phyloP scores from a whole-genome alignment of 1,139 yeast species.

The Wickerhamomyces sp. region DNA sequence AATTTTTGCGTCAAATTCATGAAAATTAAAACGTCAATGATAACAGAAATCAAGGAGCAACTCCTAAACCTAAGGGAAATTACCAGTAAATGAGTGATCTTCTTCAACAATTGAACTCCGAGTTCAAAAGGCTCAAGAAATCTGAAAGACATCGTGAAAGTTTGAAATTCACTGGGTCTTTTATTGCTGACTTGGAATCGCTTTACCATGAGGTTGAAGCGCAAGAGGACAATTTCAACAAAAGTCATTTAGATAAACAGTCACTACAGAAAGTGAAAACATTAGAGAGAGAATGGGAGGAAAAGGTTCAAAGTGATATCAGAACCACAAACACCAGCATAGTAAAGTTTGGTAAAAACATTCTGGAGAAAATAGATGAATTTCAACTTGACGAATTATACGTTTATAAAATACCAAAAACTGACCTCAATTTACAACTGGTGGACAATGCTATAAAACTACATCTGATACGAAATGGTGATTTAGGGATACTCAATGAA shows the following conservation, averaged over 20 bases:
- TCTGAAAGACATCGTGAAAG: conserved; percentile 6
- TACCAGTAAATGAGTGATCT: conserved; percentile 3
- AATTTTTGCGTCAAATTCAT: not conserved
- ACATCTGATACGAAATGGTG: conserved; percentile 32
- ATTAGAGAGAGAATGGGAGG: conserved; percentile 28
- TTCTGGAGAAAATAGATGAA: conserved; percentile 30
- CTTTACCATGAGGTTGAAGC: conserved; percentile 6
- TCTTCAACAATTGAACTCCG: conserved; percentile 6
- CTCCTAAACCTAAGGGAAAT: not conserved
- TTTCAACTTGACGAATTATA: conserved; percentile 34
- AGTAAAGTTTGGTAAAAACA: conserved; percentile 29
- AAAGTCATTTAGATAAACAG: not conserved
- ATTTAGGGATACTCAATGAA: conserved; percentile 19
- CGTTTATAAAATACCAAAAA: conserved; percentile 30
- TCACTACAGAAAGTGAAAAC: conserved; percentile 1
- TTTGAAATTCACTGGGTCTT: conserved; percentile 7
- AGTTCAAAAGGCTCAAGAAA: conserved; percentile 4
- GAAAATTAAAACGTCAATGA: not conserved
- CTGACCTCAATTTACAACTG: conserved; percentile 6
- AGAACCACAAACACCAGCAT: conserved; percentile 26
- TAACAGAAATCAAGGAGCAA: not conserved
- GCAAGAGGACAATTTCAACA: conserved; percentile 1
- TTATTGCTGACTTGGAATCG: conserved; percentile 11
- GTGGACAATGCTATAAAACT: conserved; percentile 29
- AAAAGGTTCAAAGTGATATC: conserved; percentile 23